phyloP scores from a whole-genome alignment of 805 yeast genomes.

The Candida gorgasii region DNA sequence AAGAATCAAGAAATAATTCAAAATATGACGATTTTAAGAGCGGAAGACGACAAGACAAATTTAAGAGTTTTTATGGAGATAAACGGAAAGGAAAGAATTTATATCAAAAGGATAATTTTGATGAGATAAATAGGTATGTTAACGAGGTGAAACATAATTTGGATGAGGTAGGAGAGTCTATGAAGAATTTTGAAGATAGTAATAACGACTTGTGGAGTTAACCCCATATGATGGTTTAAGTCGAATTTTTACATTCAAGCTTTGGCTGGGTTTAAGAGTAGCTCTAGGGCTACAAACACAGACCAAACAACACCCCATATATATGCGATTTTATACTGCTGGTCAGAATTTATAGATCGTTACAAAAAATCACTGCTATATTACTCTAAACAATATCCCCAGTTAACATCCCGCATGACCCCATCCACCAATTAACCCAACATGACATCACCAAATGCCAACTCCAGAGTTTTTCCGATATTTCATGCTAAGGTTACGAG shows the following conservation, averaged over 20 bases:
- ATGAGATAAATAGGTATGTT: constrained; percentile 50
- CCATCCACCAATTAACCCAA: background rate
- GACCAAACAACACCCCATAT: no score
- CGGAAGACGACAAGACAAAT: constrained; percentile 24
- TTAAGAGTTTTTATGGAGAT: constrained; percentile 27
- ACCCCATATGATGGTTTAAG: no score
- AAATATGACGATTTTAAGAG: constrained; percentile 17
- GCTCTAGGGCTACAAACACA: no score
- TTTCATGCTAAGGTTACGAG: background rate
- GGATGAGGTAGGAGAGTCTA: constrained; percentile 52
- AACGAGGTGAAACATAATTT: constrained; percentile 50
- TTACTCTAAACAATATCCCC: no score
- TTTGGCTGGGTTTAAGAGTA: no score
- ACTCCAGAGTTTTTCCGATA: constrained; percentile 1
- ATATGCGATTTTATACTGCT: no score
- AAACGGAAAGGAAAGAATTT: constrained; percentile 22
- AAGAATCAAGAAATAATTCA: constrained; percentile 6
- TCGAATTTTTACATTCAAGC: no score
- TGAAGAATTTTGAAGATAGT: constrained; percentile 47
- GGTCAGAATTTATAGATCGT: no score
- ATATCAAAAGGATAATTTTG: constrained; percentile 53
- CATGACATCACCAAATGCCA: constrained; percentile 1
- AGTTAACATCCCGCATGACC: background rate
- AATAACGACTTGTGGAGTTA: constrained; percentile 44
- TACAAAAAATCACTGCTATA: no score